These are phyloP conservation scores for Maudiozyma pseudohumilis DNA, from an alignment of 805 yeast genomes.

Conservation along the genomic window DNA sequence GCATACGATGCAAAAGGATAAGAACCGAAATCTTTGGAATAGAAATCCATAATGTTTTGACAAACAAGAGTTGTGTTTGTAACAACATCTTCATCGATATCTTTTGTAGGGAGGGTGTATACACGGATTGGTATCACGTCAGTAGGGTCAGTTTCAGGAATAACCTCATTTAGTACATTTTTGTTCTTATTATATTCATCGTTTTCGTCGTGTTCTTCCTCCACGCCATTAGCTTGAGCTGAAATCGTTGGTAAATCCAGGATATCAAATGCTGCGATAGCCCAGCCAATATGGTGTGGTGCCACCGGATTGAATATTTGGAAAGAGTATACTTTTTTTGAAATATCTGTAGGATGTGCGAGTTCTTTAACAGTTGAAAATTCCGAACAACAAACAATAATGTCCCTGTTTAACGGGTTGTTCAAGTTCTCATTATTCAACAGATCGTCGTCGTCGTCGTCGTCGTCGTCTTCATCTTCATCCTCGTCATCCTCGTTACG, in stretches of 20 bases:
- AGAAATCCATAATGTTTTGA: slow-evolving; percentile 71
- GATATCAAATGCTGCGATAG: slow-evolving; percentile 78
- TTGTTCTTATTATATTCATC: slow-evolving; percentile 21
- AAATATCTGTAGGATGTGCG: slow-evolving; percentile 65
- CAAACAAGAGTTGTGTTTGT: slow-evolving; percentile 70
- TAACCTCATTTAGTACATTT: slow-evolving; percentile 7
- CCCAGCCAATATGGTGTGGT: slow-evolving; percentile 93
- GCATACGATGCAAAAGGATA: slow-evolving; percentile 83
- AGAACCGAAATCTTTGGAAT: slow-evolving; percentile 81
- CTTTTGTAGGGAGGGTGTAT: slow-evolving; percentile 53
- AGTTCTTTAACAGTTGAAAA: slow-evolving; percentile 52
- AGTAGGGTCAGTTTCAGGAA: slow-evolving; percentile 11
- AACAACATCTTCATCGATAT: slow-evolving; percentile 33
- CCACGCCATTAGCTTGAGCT: slow-evolving; percentile 11
- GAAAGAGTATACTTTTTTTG: slow-evolving; percentile 67
- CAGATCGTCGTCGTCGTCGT: slow-evolving; percentile 21
- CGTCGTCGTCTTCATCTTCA: slow-evolving; percentile 28
- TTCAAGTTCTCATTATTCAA: slow-evolving; percentile 23
- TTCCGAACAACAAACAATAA: slow-evolving; percentile 64
- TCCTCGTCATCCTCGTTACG: slow-evolving; percentile 3
- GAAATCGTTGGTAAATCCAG: slow-evolving; percentile 24
- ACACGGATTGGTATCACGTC: slow-evolving; percentile 47
- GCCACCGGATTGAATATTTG: slow-evolving; percentile 75
- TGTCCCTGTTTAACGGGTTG: slow-evolving; percentile 33
- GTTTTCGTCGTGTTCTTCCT: slow-evolving; percentile 29